Evolutionary conservation across 768 basidiomycete species (phyloP).

Genomic region (Pleurotus pulmonarius): DNA sequence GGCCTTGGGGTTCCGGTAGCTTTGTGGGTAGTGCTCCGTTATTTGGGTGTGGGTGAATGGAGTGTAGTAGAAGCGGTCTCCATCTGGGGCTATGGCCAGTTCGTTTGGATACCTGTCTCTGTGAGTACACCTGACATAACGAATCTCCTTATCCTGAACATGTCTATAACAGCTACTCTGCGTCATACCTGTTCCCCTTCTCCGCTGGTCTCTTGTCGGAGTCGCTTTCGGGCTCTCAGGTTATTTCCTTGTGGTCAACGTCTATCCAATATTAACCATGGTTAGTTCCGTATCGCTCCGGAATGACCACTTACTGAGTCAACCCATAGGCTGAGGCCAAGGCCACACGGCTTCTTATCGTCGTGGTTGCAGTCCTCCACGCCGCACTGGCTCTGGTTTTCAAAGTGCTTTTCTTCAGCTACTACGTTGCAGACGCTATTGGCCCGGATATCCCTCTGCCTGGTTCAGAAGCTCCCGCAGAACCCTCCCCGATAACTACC

Average conservation of each 20-base stretch:
- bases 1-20: conserved; percentile 77
- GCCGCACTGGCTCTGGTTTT: conserved; percentile 79
- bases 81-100: conserved; percentile 79
- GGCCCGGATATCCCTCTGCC: conserved; percentile 38
- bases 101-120: conserved; percentile 86
- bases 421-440: conserved; percentile 44
- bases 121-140: conserved; percentile 34
- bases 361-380: conserved; percentile 73
- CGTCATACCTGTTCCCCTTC: conserved; percentile 76
- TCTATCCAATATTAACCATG: conserved; percentile 86
- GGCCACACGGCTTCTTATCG: conserved; percentile 77
- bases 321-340: conserved; percentile 74
- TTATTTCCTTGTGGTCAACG: conserved; percentile 78
- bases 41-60: conserved; percentile 88
- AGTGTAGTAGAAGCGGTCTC: conserved; percentile 79
- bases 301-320: not conserved
- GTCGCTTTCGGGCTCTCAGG: conserved; percentile 78
- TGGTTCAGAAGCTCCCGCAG: conserved; percentile 29
- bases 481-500: conserved; percentile 20
- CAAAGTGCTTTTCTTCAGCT: conserved; percentile 69
- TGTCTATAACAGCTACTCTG: conserved; percentile 59
- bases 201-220: conserved; percentile 79
- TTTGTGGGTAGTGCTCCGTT: conserved; percentile 83
- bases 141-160: too few species aligned
- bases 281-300: conserved; percentile 40